Conservation (phyloP, 163 green algal species). For the Chloromonas sp. region DNA sequence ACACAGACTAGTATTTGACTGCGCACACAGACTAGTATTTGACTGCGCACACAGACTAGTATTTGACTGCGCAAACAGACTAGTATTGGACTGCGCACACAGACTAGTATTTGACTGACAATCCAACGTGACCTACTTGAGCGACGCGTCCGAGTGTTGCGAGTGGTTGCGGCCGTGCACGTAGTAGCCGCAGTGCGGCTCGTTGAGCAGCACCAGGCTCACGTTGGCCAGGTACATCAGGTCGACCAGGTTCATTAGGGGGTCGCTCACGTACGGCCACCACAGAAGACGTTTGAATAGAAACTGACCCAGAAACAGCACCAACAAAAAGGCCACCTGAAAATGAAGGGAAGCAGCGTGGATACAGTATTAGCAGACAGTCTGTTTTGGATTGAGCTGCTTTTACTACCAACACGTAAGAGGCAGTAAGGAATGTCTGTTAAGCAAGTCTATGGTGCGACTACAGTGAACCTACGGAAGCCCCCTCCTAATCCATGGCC, state of each 20-base stretch:
- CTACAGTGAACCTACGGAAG: too few species aligned
- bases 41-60: neutral
- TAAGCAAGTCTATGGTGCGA: too few species aligned
- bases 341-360: neutral
- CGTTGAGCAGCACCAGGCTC: conserved; percentile 53
- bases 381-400: too few species aligned
- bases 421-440: too few species aligned
- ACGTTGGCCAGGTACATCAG: conserved; percentile 70
- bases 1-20: too few species aligned
- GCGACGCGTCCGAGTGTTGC: conserved; percentile 47
- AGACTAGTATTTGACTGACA: too few species aligned
- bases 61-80: neutral
- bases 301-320: conserved; percentile 33
- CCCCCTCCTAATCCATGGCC: too few species aligned
- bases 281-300: conserved; percentile 24
- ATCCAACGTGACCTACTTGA: conserved; percentile 12
- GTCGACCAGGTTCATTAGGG: conserved; percentile 60
- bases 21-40: neutral
- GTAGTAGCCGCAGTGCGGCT: conserved; percentile 57
- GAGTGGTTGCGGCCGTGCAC: conserved; percentile 65
- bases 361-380: too few species aligned
- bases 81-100: too few species aligned
- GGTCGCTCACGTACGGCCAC: conserved; percentile 46
- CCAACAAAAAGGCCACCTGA: conserved; percentile 23
- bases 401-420: too few species aligned